phyloP scores from a whole-genome alignment of 352 stramenopile genomes.

The Peronosclerospora sorghi region DNA sequence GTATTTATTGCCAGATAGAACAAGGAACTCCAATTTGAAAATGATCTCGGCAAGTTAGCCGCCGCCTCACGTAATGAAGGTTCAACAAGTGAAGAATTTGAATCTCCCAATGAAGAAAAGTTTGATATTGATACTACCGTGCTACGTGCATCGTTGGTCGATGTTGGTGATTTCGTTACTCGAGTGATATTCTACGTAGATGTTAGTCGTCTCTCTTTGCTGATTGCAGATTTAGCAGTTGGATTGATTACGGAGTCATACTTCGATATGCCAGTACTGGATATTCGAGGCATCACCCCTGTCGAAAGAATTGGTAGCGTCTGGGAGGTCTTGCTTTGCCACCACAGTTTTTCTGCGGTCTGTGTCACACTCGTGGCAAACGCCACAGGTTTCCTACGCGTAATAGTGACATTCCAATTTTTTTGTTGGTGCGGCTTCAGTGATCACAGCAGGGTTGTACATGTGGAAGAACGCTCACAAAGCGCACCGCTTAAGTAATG shows the following conservation, averaged over 20 bases:
- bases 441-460: no score
- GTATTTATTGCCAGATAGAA: conserved; percentile 15
- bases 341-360: conserved; percentile 28
- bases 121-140: conserved; percentile 27
- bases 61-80: no score
- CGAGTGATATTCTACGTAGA: conserved; percentile 27
- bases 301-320: conserved; percentile 32
- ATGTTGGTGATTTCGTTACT: conserved; percentile 16
- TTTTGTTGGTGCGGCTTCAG: no score
- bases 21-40: conserved; percentile 17
- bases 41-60: conserved; percentile 7
- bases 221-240: conserved; percentile 23
- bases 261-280: conserved; percentile 33
- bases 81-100: conserved; percentile 1
- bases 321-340: conserved; percentile 35
- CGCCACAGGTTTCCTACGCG: no score
- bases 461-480: conserved; percentile 34
- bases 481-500: no score
- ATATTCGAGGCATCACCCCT: conserved; percentile 41
- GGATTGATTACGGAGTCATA: conserved; percentile 53
- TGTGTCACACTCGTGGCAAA: no score
- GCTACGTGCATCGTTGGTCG: conserved; percentile 18
- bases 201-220: conserved; percentile 16
- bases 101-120: conserved; percentile 2
- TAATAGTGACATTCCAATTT: no score